Evolutionary conservation across 2,329 filamentous ascomycete species (phyloP).

Genomic region (Penicillium sp.): DNA sequence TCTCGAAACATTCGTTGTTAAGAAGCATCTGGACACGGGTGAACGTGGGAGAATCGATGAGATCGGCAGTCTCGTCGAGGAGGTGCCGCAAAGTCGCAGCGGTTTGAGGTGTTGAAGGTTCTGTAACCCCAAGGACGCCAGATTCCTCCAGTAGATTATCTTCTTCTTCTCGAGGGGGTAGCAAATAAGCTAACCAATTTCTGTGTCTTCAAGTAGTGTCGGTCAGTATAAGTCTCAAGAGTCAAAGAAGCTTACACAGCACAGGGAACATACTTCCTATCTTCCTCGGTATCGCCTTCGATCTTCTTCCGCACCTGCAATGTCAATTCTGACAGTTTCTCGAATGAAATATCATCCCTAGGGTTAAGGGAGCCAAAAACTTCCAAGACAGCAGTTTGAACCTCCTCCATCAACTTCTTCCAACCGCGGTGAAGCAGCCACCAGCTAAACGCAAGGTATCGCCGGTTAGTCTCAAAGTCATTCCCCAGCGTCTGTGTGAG

Average conservation of each 20-base stretch:
- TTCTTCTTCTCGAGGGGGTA: constrained; percentile 80
- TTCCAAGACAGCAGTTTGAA: constrained; percentile 83
- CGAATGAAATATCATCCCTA: constrained; percentile 82
- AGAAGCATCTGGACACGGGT: constrained; percentile 82
- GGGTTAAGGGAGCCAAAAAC: constrained; percentile 90
- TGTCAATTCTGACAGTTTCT: constrained; percentile 78
- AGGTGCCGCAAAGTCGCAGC: constrained; percentile 72
- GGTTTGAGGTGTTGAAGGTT: constrained; percentile 42
- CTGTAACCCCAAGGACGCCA: constrained; percentile 64
- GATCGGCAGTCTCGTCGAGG: constrained; percentile 92
- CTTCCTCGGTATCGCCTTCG: constrained; percentile 73
- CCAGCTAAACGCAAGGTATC: constrained; percentile 97
- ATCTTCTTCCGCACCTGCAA: constrained; percentile 82
- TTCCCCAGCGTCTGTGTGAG: constrained; percentile 84
- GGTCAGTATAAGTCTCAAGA: constrained; percentile 31
- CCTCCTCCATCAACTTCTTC: constrained; percentile 78
- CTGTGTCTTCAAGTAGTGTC: constrained; percentile 47
- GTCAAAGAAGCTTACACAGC: background rate
- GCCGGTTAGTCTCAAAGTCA: constrained; percentile 94
- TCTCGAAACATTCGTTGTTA: constrained; percentile 84
- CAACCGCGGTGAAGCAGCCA: constrained; percentile 94
- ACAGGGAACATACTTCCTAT: constrained; percentile 55
- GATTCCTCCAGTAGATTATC: constrained; percentile 84
- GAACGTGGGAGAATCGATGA: constrained; percentile 93
- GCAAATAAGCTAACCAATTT: constrained; percentile 82